These are phyloP conservation scores for Nitzschia sp. DNA, from an alignment of 108 stramenopile genomes.

Conservation along the genomic window DNA sequence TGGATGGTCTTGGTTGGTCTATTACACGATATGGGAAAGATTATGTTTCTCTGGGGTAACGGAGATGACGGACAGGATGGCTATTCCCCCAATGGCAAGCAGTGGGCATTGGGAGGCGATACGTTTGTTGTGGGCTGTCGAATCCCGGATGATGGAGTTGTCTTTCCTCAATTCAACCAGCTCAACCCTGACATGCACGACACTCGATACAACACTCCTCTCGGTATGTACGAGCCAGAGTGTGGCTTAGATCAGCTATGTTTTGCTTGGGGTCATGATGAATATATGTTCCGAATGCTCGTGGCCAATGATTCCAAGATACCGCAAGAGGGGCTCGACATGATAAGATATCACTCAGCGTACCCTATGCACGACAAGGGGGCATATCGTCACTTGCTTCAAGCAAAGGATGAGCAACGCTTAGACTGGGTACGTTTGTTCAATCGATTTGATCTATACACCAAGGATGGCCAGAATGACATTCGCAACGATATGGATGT, in stretches of 20 bases:
- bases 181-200: conserved; percentile 79
- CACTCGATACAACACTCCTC: conserved; percentile 47
- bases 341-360: conserved; percentile 78
- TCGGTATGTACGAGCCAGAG: conserved; percentile 65
- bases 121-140: conserved; percentile 77
- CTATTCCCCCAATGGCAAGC: conserved; percentile 59
- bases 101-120: conserved; percentile 86
- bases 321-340: conserved; percentile 72
- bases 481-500: conserved; percentile 48
- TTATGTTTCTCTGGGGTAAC: conserved; percentile 80
- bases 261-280: conserved; percentile 84
- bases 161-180: conserved; percentile 75
- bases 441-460: conserved; percentile 80
- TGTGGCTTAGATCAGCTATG: conserved; percentile 69
- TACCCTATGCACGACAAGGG: conserved; percentile 80
- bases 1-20: conserved; percentile 78
- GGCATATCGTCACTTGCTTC: conserved; percentile 64
- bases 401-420: conserved; percentile 54
- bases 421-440: conserved; percentile 72
- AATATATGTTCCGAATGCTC: conserved; percentile 87
- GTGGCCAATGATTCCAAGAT: conserved; percentile 61
- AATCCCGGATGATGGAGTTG: conserved; percentile 65
- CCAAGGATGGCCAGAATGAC: conserved; percentile 67
- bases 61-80: conserved; percentile 74
- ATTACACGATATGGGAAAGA: conserved; percentile 87